phyloP scores from a whole-genome alignment of 768 basidiomycete genomes.

The Leucosporidium creatinivorum region DNA sequence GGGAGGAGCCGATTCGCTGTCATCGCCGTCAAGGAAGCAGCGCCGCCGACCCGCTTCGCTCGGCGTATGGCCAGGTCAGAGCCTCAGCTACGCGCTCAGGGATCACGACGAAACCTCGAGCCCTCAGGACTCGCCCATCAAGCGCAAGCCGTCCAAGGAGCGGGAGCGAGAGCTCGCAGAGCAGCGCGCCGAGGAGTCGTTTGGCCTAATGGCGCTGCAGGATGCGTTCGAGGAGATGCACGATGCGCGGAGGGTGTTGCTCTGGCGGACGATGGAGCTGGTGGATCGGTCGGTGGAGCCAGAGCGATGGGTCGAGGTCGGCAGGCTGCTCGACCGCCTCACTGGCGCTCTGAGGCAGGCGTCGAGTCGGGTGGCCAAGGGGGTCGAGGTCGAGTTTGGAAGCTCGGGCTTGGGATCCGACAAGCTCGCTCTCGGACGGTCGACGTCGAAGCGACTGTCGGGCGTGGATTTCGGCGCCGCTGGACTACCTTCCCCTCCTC shows the following conservation, averaged over 20 bases:
- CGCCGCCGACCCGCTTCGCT: too few species aligned
- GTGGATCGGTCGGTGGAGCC: neutral
- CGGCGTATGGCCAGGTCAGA: too few species aligned
- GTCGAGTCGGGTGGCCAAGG: neutral
- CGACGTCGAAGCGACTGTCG: neutral
- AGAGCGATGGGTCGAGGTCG: neutral
- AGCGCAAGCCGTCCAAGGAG: too few species aligned
- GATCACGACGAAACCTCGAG: too few species aligned
- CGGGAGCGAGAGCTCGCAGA: too few species aligned
- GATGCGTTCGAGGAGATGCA: slow-evolving; percentile 7
- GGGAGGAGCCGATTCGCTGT: too few species aligned
- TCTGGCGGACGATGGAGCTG: slow-evolving; percentile 9
- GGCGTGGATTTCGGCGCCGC: neutral
- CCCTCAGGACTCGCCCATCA: too few species aligned
- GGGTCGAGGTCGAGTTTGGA: slow-evolving; percentile 7
- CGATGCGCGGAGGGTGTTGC: neutral
- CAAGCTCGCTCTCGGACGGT: neutral
- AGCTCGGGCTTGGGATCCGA: neutral
- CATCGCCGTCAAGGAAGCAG: too few species aligned
- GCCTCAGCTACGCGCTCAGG: too few species aligned
- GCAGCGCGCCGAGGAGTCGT: neutral
- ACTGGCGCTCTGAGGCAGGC: neutral
- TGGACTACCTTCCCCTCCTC: too few species aligned
- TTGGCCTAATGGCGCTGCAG: slow-evolving; percentile 10
- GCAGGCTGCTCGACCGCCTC: neutral